Percentiles rank a stretch among this genome's conserved stretches.
phyloP scores from a whole-genome alignment of 2,329 filamentous ascomycete genomes.

The Talaromyces sp. region DNA sequence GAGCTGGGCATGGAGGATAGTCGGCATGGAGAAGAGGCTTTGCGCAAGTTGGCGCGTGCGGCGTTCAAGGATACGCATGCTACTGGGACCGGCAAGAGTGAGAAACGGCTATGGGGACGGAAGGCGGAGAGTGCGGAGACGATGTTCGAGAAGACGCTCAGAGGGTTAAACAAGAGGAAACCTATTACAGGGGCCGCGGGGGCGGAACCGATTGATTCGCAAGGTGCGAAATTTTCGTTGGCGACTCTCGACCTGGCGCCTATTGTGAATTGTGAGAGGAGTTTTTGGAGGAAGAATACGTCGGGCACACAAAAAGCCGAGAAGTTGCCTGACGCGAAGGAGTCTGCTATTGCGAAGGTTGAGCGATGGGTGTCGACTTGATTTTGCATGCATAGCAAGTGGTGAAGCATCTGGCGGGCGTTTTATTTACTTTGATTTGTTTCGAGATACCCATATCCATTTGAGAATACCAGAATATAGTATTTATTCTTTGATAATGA shows the following conservation, averaged over 20 bases:
- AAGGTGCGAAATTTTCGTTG: constrained; percentile 18
- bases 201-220: constrained; percentile 18
- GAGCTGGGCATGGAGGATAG: constrained; percentile 65
- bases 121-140: constrained; percentile 43
- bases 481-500: background rate
- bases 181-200: constrained; percentile 14
- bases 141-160: constrained; percentile 57
- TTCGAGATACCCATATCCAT: constrained; percentile 14
- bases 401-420: background rate
- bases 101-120: constrained; percentile 40
- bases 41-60: constrained; percentile 58
- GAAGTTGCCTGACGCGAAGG: constrained; percentile 28
- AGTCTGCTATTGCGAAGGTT: constrained; percentile 22
- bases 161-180: constrained; percentile 44
- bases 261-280: constrained; percentile 59
- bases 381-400: background rate
- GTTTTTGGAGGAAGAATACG: constrained; percentile 53
- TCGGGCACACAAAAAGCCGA: constrained; percentile 34
- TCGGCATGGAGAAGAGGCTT: constrained; percentile 61
- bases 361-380: constrained; percentile 18
- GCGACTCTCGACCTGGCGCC: constrained; percentile 44
- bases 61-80: constrained; percentile 41
- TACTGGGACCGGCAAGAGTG: constrained; percentile 37
- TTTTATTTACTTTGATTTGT: constrained; percentile 12
- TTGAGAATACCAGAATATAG: constrained; percentile 4